Evolutionary conservation across 2,329 filamentous ascomycete genomes (phyloP).

Genomic region (Colletotrichum endophyticum): DNA sequence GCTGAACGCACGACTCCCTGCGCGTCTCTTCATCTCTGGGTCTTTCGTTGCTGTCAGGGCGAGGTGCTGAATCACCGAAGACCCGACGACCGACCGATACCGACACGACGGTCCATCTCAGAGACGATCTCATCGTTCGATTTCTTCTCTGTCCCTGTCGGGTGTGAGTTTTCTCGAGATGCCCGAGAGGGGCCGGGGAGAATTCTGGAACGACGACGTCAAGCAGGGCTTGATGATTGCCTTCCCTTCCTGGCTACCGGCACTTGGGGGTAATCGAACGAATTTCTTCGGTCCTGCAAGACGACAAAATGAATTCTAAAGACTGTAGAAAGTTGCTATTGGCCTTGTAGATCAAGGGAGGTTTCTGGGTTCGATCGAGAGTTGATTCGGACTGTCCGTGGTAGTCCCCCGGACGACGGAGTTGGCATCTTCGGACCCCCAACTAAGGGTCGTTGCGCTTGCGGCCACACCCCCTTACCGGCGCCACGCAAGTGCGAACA

Average conservation of each 20-base stretch:
- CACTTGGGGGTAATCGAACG: background rate
- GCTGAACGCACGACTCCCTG: background rate
- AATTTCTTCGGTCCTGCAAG: background rate
- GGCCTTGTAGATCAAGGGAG: background rate
- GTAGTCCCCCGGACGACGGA: conserved; percentile 16
- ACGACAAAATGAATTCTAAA: background rate
- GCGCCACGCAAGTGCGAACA: background rate
- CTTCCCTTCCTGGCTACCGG: background rate
- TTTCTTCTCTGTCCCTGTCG: background rate
- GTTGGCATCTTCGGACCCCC: conserved; percentile 19
- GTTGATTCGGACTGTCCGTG: background rate
- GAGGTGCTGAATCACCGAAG: background rate
- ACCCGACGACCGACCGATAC: background rate
- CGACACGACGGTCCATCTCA: background rate
- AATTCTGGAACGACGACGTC: background rate
- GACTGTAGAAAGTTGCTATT: too few species aligned
- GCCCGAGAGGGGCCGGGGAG: background rate
- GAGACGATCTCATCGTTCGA: background rate
- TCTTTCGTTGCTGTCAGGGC: background rate
- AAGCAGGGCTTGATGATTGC: background rate
- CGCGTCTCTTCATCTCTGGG: background rate
- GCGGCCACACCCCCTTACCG: background rate
- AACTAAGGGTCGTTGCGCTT: conserved; percentile 12
- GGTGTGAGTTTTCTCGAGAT: background rate
- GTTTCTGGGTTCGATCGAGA: background rate